phyloP scores from a whole-genome alignment of 108 stramenopile genomes.

The Parietichytrium sp. region DNA sequence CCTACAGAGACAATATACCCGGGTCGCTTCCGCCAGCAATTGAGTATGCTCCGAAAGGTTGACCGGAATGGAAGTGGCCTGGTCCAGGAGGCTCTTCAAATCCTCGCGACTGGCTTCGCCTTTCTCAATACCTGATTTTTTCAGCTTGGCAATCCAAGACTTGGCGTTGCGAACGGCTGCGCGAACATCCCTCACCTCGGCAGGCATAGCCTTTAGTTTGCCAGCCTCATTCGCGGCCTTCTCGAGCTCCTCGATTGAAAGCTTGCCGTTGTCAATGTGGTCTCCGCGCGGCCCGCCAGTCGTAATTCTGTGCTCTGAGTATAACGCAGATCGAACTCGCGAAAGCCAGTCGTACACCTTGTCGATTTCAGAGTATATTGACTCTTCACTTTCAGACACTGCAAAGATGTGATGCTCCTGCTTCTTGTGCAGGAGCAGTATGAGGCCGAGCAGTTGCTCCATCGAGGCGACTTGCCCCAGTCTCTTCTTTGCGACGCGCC shows the following conservation, averaged over 20 bases:
- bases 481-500: background rate
- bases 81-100: background rate
- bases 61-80: background rate
- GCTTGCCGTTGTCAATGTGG: no score
- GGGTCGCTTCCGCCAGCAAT: background rate
- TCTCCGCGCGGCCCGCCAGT: no score
- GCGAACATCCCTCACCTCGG: slow-evolving; percentile 24
- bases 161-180: background rate
- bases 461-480: background rate
- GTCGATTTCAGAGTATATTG: no score
- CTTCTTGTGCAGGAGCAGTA: background rate
- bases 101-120: background rate
- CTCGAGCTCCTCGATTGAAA: background rate
- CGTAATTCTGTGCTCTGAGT: no score
- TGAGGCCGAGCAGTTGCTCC: background rate
- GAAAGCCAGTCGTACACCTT: no score
- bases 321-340: no score
- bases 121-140: background rate
- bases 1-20: background rate
- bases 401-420: background rate
- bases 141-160: background rate
- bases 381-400: no score
- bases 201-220: background rate
- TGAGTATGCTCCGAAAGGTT: slow-evolving; percentile 26
- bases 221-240: background rate